These are phyloP conservation scores for Diversispora eburnea DNA, from an alignment of 192 early-diverging fungal species.

Conservation along the genomic window DNA sequence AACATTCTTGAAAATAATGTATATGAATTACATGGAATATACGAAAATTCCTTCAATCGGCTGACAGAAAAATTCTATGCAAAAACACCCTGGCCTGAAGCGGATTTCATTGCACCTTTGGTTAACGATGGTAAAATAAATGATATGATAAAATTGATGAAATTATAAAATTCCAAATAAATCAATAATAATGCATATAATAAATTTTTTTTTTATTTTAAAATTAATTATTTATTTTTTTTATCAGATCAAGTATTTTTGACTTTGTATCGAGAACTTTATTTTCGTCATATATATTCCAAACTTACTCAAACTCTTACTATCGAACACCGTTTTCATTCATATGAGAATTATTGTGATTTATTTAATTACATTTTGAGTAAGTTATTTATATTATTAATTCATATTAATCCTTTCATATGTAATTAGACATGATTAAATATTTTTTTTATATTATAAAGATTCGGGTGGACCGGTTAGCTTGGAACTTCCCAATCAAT, in stretches of 20 bases:
- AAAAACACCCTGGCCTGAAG: slow-evolving; percentile 87
- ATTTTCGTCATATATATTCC: slow-evolving; percentile 96
- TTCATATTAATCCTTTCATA: background rate
- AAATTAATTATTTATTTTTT: slow-evolving; percentile 1
- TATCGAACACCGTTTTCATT: slow-evolving; percentile 85
- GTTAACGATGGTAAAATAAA: slow-evolving; percentile 70
- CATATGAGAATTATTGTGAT: slow-evolving; percentile 96
- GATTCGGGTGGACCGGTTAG: slow-evolving; percentile 78
- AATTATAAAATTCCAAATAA: too few species aligned
- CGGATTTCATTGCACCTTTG: slow-evolving; percentile 73
- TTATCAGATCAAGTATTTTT: slow-evolving; percentile 77
- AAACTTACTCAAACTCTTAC: slow-evolving; percentile 70
- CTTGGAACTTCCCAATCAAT: slow-evolving; percentile 95
- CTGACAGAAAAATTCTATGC: slow-evolving; percentile 89
- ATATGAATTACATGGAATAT: slow-evolving; percentile 82
- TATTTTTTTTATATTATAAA: slow-evolving; percentile 23
- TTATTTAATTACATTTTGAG: slow-evolving; percentile 95
- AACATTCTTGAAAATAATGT: slow-evolving; percentile 77
- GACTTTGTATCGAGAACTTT: slow-evolving; percentile 93
- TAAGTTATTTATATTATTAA: slow-evolving; percentile 37
- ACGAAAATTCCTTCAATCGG: slow-evolving; percentile 86
- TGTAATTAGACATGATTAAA: background rate
- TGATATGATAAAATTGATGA: too few species aligned
- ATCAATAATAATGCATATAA: too few species aligned
- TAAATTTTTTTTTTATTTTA: background rate